phyloP scores from a whole-genome alignment of 352 stramenopile genomes.

The Phytophthora pistaciae region DNA sequence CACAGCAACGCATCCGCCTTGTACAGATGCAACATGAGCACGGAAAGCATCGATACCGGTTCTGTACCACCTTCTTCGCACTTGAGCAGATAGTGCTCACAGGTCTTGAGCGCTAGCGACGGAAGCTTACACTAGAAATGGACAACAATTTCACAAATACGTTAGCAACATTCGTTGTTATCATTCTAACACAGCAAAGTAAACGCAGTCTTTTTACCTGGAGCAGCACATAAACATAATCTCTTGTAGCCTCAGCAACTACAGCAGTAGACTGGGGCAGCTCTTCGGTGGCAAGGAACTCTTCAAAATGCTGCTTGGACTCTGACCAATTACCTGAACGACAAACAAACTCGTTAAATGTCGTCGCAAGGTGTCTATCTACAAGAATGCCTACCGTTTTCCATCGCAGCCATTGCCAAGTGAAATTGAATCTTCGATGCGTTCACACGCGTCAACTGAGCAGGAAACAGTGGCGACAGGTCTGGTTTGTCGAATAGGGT shows the following conservation, averaged over 20 bases:
- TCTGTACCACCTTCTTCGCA: neutral
- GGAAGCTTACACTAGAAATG: constrained; percentile 55
- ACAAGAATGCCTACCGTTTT: constrained; percentile 43
- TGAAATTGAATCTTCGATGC: constrained; percentile 33
- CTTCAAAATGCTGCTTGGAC: constrained; percentile 56
- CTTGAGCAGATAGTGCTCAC: constrained; percentile 41
- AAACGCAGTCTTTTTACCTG: constrained; percentile 42
- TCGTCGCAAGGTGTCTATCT: neutral
- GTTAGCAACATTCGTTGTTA: neutral
- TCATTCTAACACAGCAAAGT: neutral
- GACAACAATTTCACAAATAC: neutral
- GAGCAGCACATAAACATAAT: constrained; percentile 75
- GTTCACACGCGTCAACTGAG: constrained; percentile 19
- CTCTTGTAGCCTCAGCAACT: constrained; percentile 21
- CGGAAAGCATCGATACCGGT: neutral
- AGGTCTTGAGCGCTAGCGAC: constrained; percentile 55
- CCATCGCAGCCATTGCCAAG: constrained; percentile 52
- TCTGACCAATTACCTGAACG: constrained; percentile 43
- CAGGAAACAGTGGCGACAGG: constrained; percentile 29
- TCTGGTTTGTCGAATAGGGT: constrained; percentile 32
- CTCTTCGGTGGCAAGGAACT: constrained; percentile 19
- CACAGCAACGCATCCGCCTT: constrained; percentile 81
- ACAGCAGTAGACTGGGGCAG: neutral
- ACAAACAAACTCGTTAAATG: neutral
- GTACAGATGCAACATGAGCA: constrained; percentile 61